Evolutionary conservation across 1,284 basidiomycete genomes (phyloP).

Genomic region (Tilletia caries): DNA sequence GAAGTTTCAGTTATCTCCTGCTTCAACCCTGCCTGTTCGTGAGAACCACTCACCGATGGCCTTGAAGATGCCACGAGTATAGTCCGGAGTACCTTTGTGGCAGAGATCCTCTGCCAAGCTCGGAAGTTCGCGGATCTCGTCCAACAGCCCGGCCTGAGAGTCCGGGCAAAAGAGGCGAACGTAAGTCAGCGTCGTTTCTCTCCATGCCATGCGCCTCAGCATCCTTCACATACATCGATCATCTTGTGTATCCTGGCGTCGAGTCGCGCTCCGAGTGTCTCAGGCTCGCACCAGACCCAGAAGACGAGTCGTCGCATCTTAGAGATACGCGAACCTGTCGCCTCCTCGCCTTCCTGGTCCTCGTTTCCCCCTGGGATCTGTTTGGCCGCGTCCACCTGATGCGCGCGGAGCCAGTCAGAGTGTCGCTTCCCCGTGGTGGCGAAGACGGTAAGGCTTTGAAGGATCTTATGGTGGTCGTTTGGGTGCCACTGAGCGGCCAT

Average conservation of each 20-base stretch:
- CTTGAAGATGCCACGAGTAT: constrained; percentile 84
- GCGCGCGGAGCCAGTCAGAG: constrained; percentile 67
- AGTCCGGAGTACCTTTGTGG: constrained; percentile 40
- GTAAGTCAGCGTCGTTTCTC: no score
- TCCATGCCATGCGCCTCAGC: no score
- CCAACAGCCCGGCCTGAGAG: constrained; percentile 70
- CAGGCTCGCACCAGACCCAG: constrained; percentile 81
- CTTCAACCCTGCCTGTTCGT: no score
- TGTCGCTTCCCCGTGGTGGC: constrained; percentile 67
- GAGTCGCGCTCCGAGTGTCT: constrained; percentile 66
- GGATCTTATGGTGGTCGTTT: constrained; percentile 84
- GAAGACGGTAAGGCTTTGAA: constrained; percentile 75
- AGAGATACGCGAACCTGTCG: no score
- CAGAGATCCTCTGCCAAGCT: constrained; percentile 57
- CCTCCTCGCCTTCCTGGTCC: neutral
- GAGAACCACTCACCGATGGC: constrained; percentile 73
- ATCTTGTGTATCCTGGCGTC: constrained; percentile 81
- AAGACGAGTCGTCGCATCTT: constrained; percentile 71
- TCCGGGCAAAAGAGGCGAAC: neutral
- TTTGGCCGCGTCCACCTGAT: constrained; percentile 53
- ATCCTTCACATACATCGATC: constrained; percentile 73
- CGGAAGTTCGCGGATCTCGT: constrained; percentile 69
- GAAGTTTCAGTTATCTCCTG: no score
- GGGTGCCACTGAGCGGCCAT: constrained; percentile 90
- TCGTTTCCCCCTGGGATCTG: neutral